Evolutionary conservation across 2,329 filamentous ascomycete species (phyloP), one percentile per base, ranked within the genome.

Genomic region (Gnomoniopsis sp.): DNA sequence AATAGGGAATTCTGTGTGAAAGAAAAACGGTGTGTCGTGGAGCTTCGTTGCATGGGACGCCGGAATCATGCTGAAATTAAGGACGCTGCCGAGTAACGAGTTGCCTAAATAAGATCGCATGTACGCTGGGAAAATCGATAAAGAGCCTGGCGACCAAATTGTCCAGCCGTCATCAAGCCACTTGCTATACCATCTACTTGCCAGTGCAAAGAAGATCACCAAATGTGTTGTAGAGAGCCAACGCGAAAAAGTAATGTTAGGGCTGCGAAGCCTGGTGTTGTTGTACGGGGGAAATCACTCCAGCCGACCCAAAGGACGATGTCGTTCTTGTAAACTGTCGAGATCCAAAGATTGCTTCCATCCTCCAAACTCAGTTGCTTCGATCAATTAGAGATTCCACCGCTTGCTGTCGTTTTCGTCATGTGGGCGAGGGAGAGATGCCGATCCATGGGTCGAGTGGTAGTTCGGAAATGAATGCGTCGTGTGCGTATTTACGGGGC

Each of bases 381-480:
- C 11, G 14, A 33, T 12, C 15, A 2, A 41, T 50, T 54, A 59
- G 26, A 44, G n/a, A 34, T 59, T 56, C 59, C 59, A 61, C 11
- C 59, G 56, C 44, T 61, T 61, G 53, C 33, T 47, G 23, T 53
- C 53, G 30, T 46, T 49, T 55, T 61, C 59, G 21, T 61, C 59
- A 36, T 64, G 62, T 11, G 64, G 47, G 21, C 63, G 59, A 11
- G 51, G 55, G 10, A 63, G 57, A 30, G 64, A 44, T 3, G 61
- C 58, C 17, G 61, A 49, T 1, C 52, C 53, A 3, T 63, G 38
- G 58, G 64, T 2, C 21, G 62, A 21, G 30, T 66, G 53, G 26
- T 64, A 66, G 34, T 62, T 64, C 10, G 64, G 54, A 34, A 67
- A 69, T 1, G 62, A 33, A 12, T 59, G 59, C 19, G 59, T 58